Conservation (phyloP, 805 yeast species). For the Candida endomychidarum region DNA sequence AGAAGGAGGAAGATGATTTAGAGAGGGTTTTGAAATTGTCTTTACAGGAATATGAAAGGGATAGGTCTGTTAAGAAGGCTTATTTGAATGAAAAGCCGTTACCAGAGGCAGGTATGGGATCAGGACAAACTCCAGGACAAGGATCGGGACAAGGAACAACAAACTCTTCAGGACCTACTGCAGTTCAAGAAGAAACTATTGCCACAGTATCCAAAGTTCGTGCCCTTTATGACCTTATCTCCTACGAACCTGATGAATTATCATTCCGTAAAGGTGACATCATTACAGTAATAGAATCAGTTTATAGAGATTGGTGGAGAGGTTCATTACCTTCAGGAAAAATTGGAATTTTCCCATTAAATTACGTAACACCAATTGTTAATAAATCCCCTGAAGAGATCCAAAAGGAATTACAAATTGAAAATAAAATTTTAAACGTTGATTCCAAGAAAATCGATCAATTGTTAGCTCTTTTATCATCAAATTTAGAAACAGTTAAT, state of each 20-base stretch:
- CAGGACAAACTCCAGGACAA: too few species aligned
- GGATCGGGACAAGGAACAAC: too few species aligned
- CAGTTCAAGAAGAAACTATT: constrained; percentile 28
- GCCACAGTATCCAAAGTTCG: constrained; percentile 64
- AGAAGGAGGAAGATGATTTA: constrained; percentile 70
- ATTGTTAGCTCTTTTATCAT: constrained; percentile 51
- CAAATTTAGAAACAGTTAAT: constrained; percentile 37
- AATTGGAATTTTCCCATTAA: constrained; percentile 87
- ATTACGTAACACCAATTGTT: constrained; percentile 80
- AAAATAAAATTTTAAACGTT: constrained; percentile 52
- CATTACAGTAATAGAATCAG: constrained; percentile 82
- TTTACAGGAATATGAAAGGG: constrained; percentile 56
- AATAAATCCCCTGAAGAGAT: constrained; percentile 65
- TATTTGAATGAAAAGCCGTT: constrained; percentile 34
- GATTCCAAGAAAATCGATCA: constrained; percentile 62
- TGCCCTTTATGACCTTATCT: constrained; percentile 78
- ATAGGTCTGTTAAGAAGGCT: constrained; percentile 29
- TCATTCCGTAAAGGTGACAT: constrained; percentile 86
- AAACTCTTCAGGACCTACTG: too few species aligned
- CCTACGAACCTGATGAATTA: constrained; percentile 82
- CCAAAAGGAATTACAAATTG: constrained; percentile 48
- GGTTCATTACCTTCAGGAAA: constrained; percentile 76
- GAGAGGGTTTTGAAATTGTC: constrained; percentile 75
- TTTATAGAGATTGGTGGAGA: constrained; percentile 93
- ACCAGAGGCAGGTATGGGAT: constrained; percentile 31